Percentiles rank a stretch among this genome's conserved stretches.
phyloP scores from a whole-genome alignment of 495 filamentous ascomycete species.

The Penicillium nucicola region DNA sequence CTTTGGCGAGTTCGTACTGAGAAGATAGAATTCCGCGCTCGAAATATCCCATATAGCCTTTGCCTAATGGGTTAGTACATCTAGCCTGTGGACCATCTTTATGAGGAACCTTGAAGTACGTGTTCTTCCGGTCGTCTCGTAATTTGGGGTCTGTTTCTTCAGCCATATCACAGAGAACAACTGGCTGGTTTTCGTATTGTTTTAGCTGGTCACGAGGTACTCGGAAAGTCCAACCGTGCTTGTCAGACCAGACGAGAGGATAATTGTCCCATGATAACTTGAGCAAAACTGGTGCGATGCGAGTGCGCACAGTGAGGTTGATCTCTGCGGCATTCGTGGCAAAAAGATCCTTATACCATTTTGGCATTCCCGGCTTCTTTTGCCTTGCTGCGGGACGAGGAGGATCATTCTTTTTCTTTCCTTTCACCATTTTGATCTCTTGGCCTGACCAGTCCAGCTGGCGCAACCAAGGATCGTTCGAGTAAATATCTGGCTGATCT shows the following conservation, averaged over 20 bases:
- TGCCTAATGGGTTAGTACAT: constrained; percentile 82
- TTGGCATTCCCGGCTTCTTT: constrained; percentile 90
- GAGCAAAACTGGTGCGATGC: constrained; percentile 83
- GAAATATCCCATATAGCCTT: constrained; percentile 86
- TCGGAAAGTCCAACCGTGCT: constrained; percentile 86
- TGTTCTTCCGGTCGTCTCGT: constrained; percentile 59
- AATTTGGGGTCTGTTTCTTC: constrained; percentile 66
- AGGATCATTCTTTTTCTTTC: constrained; percentile 78
- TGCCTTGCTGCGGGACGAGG: constrained; percentile 75
- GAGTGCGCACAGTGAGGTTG: constrained; percentile 78
- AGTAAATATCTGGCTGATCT: constrained; percentile 60
- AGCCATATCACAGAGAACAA: constrained; percentile 68
- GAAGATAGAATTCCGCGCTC: constrained; percentile 84
- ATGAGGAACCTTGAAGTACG: constrained; percentile 93
- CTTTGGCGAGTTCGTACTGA: constrained; percentile 84
- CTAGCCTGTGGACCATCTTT: constrained; percentile 87
- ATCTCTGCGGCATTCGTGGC: constrained; percentile 59
- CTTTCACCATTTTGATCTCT: constrained; percentile 85
- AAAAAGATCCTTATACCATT: constrained; percentile 95
- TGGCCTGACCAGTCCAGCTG: constrained; percentile 97
- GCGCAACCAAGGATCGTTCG: constrained; percentile 79
- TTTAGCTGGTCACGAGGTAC: constrained; percentile 62
- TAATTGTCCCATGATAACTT: constrained; percentile 84
- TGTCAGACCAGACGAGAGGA: constrained; percentile 89
- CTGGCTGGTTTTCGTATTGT: constrained; percentile 65